A percentile compares a stretch with the other conserved stretches of the same genome.
phyloP scores from a whole-genome alignment of 805 yeast species.

The Zygoascus biomembranicola region DNA sequence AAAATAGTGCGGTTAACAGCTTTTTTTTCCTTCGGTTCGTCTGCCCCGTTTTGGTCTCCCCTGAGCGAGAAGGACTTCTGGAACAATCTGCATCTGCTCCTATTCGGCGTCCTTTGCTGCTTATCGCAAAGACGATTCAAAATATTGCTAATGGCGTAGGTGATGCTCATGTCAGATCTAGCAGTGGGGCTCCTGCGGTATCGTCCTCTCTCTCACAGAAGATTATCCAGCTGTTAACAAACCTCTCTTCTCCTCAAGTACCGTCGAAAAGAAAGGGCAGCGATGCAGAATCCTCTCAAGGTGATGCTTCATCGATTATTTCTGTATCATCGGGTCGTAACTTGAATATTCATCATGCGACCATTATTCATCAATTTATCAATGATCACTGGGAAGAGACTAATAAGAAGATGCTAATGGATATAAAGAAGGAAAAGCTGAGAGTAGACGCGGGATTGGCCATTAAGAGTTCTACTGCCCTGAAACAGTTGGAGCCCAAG shows the following conservation, averaged over 20 bases:
- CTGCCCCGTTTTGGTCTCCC: conserved; percentile 80
- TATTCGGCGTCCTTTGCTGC: conserved; percentile 17
- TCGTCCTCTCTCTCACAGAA: conserved; percentile 3
- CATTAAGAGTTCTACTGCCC: not conserved
- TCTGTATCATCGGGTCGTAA: not conserved
- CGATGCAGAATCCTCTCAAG: not conserved
- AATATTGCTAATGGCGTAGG: conserved; percentile 20
- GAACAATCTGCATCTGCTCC: conserved; percentile 12
- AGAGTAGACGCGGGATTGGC: not conserved
- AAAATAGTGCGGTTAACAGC: conserved; percentile 69
- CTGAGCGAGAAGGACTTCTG: conserved; percentile 41
- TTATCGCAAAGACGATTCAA: conserved; percentile 25
- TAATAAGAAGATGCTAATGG: conserved; percentile 17
- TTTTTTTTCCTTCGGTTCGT: conserved; percentile 64
- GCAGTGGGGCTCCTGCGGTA: not conserved
- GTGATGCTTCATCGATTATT: not conserved
- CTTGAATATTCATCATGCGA: conserved; percentile 14
- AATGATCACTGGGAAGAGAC: conserved; percentile 41
- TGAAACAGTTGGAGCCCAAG: not conserved
- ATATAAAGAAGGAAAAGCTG: conserved; percentile 15
- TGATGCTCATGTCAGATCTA: not conserved
- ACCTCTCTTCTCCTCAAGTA: not conserved
- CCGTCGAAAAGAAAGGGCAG: not conserved
- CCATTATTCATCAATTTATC: conserved; percentile 40
- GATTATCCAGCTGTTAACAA: conserved; percentile 3